Base-by-base conservation (phyloP, 257 asterid genomes). In the Solanum megistacrolobum region DNA sequence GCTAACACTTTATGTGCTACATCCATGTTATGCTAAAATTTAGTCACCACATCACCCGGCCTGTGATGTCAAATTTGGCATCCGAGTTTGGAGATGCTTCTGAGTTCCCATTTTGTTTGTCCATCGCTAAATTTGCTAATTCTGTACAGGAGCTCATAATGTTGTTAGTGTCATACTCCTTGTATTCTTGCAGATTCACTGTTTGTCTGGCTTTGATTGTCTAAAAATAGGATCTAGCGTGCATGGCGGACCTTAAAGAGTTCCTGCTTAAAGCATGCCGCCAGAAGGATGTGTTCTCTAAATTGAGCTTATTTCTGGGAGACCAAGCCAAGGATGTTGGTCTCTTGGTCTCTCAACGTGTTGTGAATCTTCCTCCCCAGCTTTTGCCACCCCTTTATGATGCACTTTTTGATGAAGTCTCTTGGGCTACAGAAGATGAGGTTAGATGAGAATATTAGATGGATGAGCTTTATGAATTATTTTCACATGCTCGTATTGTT, bases 341-440 rank as follows among this genome's bases (percentile, higher is more conserved):
- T 79, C 98, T 97, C 79, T 39, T 96, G 86, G 94, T 97, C 87
- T 96, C 98, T 52, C 99, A 91, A 84, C 94, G 95, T 73, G 98
- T 96, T 39, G 96, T 94, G 39, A 97, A 97, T 91, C 98, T 96
- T 89, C 98, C 99, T 23, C 96, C 98, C 89, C 98, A 96, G 94
- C 96, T 97, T 71, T 90, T 95, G 92, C 99, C 99, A 68, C 99
- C 94, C 23, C 95, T 96, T 89, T 97, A 97, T 89, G 98, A 94
- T 91, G 96, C 90, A 76, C 94, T 97, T 58, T 97, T 97, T 89
- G 96, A 96, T 89, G 99, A 97, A 92, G 90, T 97, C 48, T 92
- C 93, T 41, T 96, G 99, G 99, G 99, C 99, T 69, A 94, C 95
- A 7, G 98, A 95, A 93, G 99, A 96, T 89, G 99, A 97, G 98